Conservation (phyloP, 352 stramenopile species). For the Aphanomyces astaci region DNA sequence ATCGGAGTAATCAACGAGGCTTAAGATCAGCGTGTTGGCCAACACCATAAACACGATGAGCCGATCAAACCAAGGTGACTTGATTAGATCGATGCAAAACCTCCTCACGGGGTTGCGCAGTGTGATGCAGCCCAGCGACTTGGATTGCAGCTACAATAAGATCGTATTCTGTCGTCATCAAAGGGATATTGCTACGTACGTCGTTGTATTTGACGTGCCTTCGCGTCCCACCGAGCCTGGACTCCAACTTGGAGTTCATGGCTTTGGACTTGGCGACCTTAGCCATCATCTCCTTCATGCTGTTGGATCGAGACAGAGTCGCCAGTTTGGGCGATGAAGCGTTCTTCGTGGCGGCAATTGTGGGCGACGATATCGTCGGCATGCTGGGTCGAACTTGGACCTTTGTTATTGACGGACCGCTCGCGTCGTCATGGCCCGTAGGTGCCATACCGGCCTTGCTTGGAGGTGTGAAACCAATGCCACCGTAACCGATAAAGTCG, state of each 20-base stretch:
- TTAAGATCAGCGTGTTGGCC: constrained; percentile 78
- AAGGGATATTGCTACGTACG: no score
- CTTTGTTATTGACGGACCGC: neutral
- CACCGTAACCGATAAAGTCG: no score
- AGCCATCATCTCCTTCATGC: neutral
- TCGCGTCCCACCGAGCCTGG: neutral
- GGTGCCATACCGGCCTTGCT: neutral
- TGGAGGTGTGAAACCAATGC: no score
- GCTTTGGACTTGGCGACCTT: neutral
- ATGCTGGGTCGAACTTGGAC: neutral
- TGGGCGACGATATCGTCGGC: neutral
- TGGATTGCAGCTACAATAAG: neutral
- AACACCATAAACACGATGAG: constrained; percentile 82
- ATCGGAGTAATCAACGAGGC: constrained; percentile 72
- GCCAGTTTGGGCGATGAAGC: neutral
- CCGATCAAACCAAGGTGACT: constrained; percentile 58
- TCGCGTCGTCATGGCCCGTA: neutral
- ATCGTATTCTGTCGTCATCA: no score
- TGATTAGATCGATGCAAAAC: constrained; percentile 41
- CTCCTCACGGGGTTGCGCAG: constrained; percentile 40
- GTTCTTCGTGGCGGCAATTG: neutral
- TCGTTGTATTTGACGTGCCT: constrained; percentile 4
- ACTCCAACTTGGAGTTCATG: neutral
- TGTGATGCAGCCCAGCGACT: constrained; percentile 28
- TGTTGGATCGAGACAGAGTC: neutral